Percentiles rank a stretch among this genome's conserved stretches.
Evolutionary conservation across 2,329 filamentous ascomycete genomes (phyloP).

Genomic region (Aspergillus melleus): DNA sequence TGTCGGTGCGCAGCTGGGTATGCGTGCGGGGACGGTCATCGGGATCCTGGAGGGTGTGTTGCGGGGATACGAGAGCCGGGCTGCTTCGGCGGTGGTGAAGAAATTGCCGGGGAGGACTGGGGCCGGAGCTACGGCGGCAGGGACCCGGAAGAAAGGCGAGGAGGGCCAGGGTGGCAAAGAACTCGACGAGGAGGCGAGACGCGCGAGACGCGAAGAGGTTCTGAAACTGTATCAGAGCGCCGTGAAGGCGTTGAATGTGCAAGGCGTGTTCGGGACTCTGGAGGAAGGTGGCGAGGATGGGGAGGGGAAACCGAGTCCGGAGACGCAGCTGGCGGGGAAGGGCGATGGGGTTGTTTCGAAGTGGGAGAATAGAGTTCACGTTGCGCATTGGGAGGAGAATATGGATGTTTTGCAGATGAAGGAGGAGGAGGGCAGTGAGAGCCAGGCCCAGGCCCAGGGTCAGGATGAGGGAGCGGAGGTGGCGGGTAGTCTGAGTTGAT

Average conservation of each 20-base stretch:
- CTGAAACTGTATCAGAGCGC: constrained; percentile 47
- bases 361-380: constrained; percentile 34
- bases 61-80: constrained; percentile 31
- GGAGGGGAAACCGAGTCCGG: constrained; percentile 20
- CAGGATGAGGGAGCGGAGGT: constrained; percentile 17
- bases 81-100: constrained; percentile 27
- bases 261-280: constrained; percentile 59
- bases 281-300: constrained; percentile 19
- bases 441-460: constrained; percentile 31
- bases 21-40: constrained; percentile 70
- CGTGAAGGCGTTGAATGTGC: constrained; percentile 59
- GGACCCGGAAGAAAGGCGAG: not conserved
- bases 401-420: constrained; percentile 40
- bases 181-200: constrained; percentile 26
- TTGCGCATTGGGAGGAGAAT: constrained; percentile 41
- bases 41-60: constrained; percentile 75
- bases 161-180: not conserved
- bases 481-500: not conserved
- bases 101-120: constrained; percentile 19
- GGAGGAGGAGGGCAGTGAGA: constrained; percentile 23
- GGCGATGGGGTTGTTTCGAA: constrained; percentile 29
- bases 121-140: constrained; percentile 8
- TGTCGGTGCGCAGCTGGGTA: constrained; percentile 77
- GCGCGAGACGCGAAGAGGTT: constrained; percentile 37
- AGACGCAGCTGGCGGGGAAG: constrained; percentile 27